phyloP scores from a whole-genome alignment of 1,284 basidiomycete genomes.

The Sporisorium reilianum region DNA sequence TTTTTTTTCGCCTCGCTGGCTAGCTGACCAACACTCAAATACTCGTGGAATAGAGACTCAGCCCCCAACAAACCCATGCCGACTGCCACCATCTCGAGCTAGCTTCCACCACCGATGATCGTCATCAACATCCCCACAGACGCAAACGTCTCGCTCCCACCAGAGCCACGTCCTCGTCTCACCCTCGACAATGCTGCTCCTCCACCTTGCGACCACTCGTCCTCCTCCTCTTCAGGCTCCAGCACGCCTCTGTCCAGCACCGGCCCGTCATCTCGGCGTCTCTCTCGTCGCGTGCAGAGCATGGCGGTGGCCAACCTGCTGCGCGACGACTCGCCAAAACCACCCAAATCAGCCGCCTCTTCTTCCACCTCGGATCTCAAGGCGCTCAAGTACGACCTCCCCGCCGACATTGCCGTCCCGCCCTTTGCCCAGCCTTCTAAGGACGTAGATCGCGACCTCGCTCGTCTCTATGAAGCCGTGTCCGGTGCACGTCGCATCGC shows the following conservation, averaged over 20 bases:
- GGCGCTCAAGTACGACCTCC: conserved; percentile 54
- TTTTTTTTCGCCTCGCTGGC: not conserved
- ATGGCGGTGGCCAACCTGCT: conserved; percentile 39
- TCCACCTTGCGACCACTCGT: conserved; percentile 8
- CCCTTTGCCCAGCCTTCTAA: conserved; percentile 48
- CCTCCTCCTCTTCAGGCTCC: conserved; percentile 25
- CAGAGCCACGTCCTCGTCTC: conserved; percentile 35
- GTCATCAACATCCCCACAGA: conserved; percentile 41
- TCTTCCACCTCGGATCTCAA: conserved; percentile 46
- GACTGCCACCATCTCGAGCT: not conserved
- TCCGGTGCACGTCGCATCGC: conserved; percentile 83
- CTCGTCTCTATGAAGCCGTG: conserved; percentile 72
- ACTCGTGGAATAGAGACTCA: not conserved
- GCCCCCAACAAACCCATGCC: too few relatives aligned
- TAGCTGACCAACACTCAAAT: not conserved
- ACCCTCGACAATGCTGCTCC: conserved; percentile 12
- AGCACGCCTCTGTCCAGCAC: conserved; percentile 11
- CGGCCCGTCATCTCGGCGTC: conserved; percentile 25
- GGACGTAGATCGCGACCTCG: conserved; percentile 60
- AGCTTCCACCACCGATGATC: conserved; percentile 23
- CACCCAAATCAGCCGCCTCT: not conserved
- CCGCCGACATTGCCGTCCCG: conserved; percentile 46
- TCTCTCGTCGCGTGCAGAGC: conserved; percentile 46
- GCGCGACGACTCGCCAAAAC: conserved; percentile 21
- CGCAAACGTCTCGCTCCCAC: conserved; percentile 35